Evolutionary conservation across 1,139 yeast species (phyloP).

Genomic region (Saccharomyces hybrid): DNA sequence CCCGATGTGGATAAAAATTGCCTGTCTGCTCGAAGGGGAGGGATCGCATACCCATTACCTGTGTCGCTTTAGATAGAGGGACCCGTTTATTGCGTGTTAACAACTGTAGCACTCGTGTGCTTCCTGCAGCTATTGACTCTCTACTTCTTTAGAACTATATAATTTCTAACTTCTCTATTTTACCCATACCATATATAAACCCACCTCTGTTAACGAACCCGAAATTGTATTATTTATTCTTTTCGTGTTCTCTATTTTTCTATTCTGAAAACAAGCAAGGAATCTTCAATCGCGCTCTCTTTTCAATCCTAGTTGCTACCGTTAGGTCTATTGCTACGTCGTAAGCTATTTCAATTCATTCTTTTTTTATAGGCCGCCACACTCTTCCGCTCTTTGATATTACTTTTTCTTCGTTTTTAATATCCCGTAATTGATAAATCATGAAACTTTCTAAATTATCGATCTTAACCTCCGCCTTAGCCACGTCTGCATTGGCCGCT

Average conservation of each 20-base stretch:
- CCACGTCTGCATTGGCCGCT: conserved; percentile 31
- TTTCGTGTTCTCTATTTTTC: neutral
- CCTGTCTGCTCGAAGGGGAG: neutral
- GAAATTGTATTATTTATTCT: neutral
- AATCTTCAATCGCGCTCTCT: neutral
- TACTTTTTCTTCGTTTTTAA: neutral
- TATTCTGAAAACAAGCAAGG: neutral
- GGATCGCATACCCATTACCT: neutral
- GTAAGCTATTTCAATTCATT: neutral
- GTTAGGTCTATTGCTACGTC: neutral
- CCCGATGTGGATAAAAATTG: neutral
- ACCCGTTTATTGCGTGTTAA: neutral
- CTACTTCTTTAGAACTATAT: neutral
- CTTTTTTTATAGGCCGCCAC: neutral
- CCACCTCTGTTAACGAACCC: neutral
- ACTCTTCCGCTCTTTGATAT: neutral
- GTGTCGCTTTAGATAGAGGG: neutral
- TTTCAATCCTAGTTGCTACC: neutral
- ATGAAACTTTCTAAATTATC: neutral
- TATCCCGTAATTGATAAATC: neutral
- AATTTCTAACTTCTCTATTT: neutral
- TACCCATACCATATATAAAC: neutral
- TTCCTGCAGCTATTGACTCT: neutral
- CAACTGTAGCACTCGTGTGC: neutral
- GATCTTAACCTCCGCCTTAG: conserved; percentile 18